Evolutionary conservation across 2,329 filamentous ascomycete species (phyloP).

Genomic region (Xylariaceae sp.): DNA sequence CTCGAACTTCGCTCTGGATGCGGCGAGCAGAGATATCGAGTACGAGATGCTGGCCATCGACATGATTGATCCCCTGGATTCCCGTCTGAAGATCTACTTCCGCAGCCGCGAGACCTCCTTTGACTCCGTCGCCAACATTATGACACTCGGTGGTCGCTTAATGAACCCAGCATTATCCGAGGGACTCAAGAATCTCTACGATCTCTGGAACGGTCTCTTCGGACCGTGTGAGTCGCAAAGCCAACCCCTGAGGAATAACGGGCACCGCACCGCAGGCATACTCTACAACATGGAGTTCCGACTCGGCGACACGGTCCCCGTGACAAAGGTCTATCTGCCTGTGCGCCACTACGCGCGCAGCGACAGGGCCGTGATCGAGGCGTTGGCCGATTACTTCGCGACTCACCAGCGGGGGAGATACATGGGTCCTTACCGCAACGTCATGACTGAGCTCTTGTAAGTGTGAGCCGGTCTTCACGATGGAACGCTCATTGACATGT

Average conservation of each 20-base stretch:
- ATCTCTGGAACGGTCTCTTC: conserved; percentile 10
- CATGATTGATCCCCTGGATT: conserved; percentile 8
- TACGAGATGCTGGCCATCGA: conserved; percentile 17
- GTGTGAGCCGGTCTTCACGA: neutral
- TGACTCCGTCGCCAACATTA: neutral
- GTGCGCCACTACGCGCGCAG: conserved; percentile 16
- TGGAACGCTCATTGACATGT: neutral
- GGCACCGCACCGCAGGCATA: conserved; percentile 15
- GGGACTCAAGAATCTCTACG: conserved; percentile 8
- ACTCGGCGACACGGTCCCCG: conserved; percentile 3
- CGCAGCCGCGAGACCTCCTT: conserved; percentile 10
- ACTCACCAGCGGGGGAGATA: conserved; percentile 7
- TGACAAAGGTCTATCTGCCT: conserved; percentile 14
- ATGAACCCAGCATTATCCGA: neutral
- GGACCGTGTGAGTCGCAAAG: too few relatives aligned
- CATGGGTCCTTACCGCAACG: conserved; percentile 2
- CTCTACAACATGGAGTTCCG: conserved; percentile 17
- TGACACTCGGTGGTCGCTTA: conserved; percentile 9
- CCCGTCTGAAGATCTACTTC: conserved; percentile 16
- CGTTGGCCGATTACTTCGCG: conserved; percentile 3
- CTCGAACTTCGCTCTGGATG: conserved; percentile 4
- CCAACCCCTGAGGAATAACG: neutral
- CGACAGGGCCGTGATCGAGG: conserved; percentile 4
- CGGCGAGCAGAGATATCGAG: conserved; percentile 1
- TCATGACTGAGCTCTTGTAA: conserved; percentile 15